These are phyloP conservation scores for Metarhizium sp. DNA, from an alignment of 2,329 filamentous ascomycete species.

Conservation along the genomic window DNA sequence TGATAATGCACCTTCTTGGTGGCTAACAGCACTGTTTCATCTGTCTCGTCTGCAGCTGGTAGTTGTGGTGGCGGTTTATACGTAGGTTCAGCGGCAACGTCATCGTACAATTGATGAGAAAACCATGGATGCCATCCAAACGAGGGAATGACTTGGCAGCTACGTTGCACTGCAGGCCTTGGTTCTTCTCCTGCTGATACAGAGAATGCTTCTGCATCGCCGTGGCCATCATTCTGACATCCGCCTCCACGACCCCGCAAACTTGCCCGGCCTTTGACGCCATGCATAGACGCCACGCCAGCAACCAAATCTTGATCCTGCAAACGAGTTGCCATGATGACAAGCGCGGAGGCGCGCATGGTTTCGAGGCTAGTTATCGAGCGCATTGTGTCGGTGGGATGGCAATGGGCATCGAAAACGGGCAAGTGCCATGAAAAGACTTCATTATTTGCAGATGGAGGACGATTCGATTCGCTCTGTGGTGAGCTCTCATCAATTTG, in stretches of 20 bases:
- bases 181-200: neutral
- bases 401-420: constrained; percentile 73
- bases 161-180: constrained; percentile 1
- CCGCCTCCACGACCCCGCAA: neutral
- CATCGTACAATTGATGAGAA: constrained; percentile 64
- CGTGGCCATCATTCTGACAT: neutral
- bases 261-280: constrained; percentile 22
- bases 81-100: constrained; percentile 30
- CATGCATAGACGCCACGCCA: constrained; percentile 47
- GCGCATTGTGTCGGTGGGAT: constrained; percentile 70
- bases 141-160: constrained; percentile 44
- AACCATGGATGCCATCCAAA: constrained; percentile 91
- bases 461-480: neutral
- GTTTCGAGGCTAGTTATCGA: constrained; percentile 45
- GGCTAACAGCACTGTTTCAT: constrained; percentile 12
- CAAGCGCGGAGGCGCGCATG: constrained; percentile 59
- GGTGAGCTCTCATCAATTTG: neutral
- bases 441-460: neutral
- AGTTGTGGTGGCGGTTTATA: constrained; percentile 17
- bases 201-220: neutral
- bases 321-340: constrained; percentile 67
- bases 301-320: constrained; percentile 69
- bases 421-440: constrained; percentile 61
- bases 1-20: constrained; percentile 53
- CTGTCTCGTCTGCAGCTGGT: constrained; percentile 8